Evolutionary conservation across 1,284 basidiomycete genomes (phyloP), one percentile per base, ranked within the genome.

Genomic region (Pseudomicrostroma phylloplanum): DNA sequence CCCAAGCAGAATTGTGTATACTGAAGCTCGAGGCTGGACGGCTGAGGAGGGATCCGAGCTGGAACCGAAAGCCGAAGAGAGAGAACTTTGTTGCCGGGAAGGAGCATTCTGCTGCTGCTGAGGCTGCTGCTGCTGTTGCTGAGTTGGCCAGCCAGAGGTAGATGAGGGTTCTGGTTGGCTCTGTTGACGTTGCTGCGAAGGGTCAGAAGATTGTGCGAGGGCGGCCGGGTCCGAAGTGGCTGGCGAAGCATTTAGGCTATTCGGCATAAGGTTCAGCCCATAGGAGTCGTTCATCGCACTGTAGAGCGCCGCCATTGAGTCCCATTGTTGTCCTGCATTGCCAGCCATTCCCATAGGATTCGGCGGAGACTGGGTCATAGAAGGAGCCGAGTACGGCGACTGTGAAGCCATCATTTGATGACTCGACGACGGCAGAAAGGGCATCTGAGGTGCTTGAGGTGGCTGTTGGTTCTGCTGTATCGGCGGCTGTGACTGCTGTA

Each of bases 1-100:
- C n/a, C 73, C 71, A 40, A 58, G 59, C 21, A 72, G 57, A 9
- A 72, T 64, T 41, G 63, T 36, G 55, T 62, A 60, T 51, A 69
- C 62, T 41, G 60, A 64, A 15, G 60, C 66, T 15, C 60, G 62
- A 12, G 49, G 43, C n/a, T 17, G 26, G 17, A 30, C 1, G 54
- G 7, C 30, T 6, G 25, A 11, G 21, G 23, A 9, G 6, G n/a
- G 21, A 17, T n/a, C 36, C 36, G 54, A 30, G 11, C 21, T 11
- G 19, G 13, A 58, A 1, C 1, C 54, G 48, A 17, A 23, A n/a
- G 23, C 23, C 12, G 55, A 21, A 36, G 36, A 23, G 17, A 56
- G 23, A 7, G 19, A 12, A 1, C 26, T n/a, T n/a, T 40, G 56
- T 6, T 6, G 36, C n/a, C n/a, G 56, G 39, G 19, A 25, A 26